Evolutionary conservation across 2,329 filamentous ascomycete species (phyloP), one percentile per base, ranked within the genome.

Genomic region (Penicillium sp.): DNA sequence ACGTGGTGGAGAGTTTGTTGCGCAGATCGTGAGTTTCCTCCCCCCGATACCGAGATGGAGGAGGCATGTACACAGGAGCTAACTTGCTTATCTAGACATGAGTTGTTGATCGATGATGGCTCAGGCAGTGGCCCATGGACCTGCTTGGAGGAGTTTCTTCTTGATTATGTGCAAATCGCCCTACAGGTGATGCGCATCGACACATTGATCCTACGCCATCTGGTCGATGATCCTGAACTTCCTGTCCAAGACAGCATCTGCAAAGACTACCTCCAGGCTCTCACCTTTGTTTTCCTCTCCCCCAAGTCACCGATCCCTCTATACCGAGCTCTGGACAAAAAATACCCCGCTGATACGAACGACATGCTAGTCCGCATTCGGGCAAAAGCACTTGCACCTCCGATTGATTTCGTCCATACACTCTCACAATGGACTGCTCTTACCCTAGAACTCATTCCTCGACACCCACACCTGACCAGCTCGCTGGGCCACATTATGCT

Each of bases 151-250:
- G 75, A 78, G 28, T 80, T 82, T 53, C 73, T 82, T 53, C 66
- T 76, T 13, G 68, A 73, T 42, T 83, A 74, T 65, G 73, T 74
- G 38, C 75, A 71, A 26, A 70, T 83, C 40, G 68, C 79, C 4
- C 66, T 80, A 15, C 79, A 80, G 47, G 68, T 83, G 45, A 64
- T 81, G 40, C 68, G 70, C 13, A 67, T 81, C 58, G 82, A 83
- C 63, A 75, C 67, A 19, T 50, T 67, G 28, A 64, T 72, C n/a
- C 61, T 83, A 56, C 65, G 63, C 15, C 63, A 69, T 17, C 60
- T 74, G 45, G 58, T 68, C 15, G 65, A 76, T 5, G 73, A 76
- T 15, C 53, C 69, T 19, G 74, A 77, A 12, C 22, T 66, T 3
- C 71, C 68, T 44, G 59, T 66, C 8, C 63, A 67, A 2, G 75